Percentiles rank a stretch among this genome's conserved stretches.
Evolutionary conservation across 192 early-diverging fungal genomes (phyloP).

Genomic region (Chytriomyces hyalinus): DNA sequence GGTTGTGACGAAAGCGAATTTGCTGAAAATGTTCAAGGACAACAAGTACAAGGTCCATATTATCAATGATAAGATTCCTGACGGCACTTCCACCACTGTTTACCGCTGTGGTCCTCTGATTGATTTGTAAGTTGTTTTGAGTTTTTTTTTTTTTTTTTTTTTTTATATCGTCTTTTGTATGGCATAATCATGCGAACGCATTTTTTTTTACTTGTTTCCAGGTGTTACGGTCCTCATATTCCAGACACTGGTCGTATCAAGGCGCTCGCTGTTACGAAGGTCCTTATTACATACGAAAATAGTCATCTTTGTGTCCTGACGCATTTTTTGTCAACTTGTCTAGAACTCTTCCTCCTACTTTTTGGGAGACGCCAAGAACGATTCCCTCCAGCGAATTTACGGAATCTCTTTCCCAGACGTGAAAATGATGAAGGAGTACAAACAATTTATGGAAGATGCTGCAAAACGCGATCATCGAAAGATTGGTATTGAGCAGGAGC

Average conservation of each 20-base stretch:
- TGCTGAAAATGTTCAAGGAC: conserved; percentile 96
- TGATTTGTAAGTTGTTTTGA: conserved; percentile 69
- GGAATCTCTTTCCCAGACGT: conserved; percentile 99
- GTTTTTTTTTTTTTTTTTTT: not conserved
- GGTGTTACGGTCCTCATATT: conserved; percentile 90
- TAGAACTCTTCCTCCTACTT: conserved; percentile 98
- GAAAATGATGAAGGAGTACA: conserved; percentile 96
- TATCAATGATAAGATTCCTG: conserved; percentile 89
- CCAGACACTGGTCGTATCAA: conserved; percentile 93
- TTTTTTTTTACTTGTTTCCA: not conserved
- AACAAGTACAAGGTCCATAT: conserved; percentile 98
- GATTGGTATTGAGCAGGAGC: conserved; percentile 96
- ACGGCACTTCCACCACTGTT: conserved; percentile 93
- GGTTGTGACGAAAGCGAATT: conserved; percentile 82
- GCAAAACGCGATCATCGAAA: conserved; percentile 96
- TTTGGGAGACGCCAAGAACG: conserved; percentile 95
- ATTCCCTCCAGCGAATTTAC: conserved; percentile 97
- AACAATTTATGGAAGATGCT: conserved; percentile 95
- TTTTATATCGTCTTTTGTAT: not conserved
- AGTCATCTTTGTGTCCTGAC: not conserved
- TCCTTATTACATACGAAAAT: conserved; percentile 13
- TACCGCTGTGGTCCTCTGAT: conserved; percentile 98
- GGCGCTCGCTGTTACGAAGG: conserved; percentile 88
- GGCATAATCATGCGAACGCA: not conserved
- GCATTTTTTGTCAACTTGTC: not conserved